Percentiles rank a stretch among this genome's conserved stretches.
phyloP scores from a whole-genome alignment of 805 yeast species.

The Kluyveromyces nonfermentans region DNA sequence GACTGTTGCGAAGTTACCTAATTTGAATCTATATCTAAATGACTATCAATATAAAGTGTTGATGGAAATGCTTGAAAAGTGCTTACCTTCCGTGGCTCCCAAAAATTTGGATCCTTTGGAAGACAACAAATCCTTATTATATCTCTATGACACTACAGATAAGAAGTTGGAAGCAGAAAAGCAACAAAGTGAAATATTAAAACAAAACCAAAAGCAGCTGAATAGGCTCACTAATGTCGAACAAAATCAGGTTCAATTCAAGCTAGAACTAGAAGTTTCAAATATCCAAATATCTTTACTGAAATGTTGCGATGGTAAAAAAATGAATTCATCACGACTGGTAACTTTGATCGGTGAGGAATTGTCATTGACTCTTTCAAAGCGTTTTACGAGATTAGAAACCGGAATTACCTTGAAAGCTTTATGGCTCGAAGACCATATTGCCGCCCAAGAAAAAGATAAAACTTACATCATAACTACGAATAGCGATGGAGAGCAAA shows the following conservation, averaged over 20 bases:
- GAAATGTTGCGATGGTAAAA: slow-evolving; percentile 54
- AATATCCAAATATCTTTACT: slow-evolving; percentile 50
- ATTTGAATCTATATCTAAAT: slow-evolving; percentile 59
- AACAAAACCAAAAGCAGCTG: slow-evolving; percentile 17
- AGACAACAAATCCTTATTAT: background rate
- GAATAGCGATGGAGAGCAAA: slow-evolving; percentile 34
- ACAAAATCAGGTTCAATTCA: slow-evolving; percentile 54
- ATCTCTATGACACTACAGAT: background rate
- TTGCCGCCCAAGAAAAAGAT: slow-evolving; percentile 54
- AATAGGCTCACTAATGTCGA: slow-evolving; percentile 36
- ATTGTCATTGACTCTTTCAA: slow-evolving; percentile 50
- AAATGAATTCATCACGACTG: slow-evolving; percentile 55
- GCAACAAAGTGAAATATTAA: slow-evolving; percentile 16
- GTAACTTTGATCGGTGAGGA: slow-evolving; percentile 65
- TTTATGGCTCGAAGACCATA: slow-evolving; percentile 63
- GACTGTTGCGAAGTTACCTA: slow-evolving; percentile 70
- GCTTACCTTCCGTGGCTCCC: slow-evolving; percentile 43
- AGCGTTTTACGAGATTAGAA: slow-evolving; percentile 50
- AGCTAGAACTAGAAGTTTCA: slow-evolving; percentile 62
- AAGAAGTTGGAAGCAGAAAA: slow-evolving; percentile 8
- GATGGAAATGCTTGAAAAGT: slow-evolving; percentile 64
- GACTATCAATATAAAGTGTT: slow-evolving; percentile 87
- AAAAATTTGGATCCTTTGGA: slow-evolving; percentile 11
- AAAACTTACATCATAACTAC: slow-evolving; percentile 63
- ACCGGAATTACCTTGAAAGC: slow-evolving; percentile 57